Evolutionary conservation across 164 flowering plant species (phyloP).

Genomic region (grape (Vitis vinifera)): DNA sequence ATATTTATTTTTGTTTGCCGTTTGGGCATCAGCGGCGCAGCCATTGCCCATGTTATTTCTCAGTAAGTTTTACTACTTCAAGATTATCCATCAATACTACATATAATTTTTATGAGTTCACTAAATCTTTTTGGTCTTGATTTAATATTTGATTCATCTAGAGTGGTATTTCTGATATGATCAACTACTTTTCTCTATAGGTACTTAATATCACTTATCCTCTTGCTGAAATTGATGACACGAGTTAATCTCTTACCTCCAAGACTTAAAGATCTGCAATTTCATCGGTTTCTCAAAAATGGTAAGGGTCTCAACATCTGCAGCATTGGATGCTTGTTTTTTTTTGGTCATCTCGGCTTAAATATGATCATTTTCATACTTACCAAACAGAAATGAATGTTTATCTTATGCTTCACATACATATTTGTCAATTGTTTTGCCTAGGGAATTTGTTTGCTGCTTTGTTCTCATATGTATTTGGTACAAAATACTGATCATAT

Average conservation of each 20-base stretch:
- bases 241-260: constrained; percentile 76
- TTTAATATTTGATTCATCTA: not conserved
- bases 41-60: constrained; percentile 93
- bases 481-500: no score
- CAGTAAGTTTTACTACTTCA: constrained; percentile 58
- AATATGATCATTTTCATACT: no score
- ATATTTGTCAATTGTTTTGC: not conserved
- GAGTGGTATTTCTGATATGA: not conserved
- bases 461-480: no score
- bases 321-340: no score
- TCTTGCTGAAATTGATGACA: constrained; percentile 54
- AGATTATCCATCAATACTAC: no score
- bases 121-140: not conserved
- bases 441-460: no score
- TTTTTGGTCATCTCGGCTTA: no score
- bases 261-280: constrained; percentile 58
- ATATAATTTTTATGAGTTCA: no score
- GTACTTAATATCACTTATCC: constrained; percentile 68
- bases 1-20: constrained; percentile 64
- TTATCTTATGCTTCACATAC: no score
- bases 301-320: constrained; percentile 35
- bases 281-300: constrained; percentile 74
- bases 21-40: constrained; percentile 92
- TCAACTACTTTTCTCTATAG: constrained; percentile 24
- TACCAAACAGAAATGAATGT: no score